These are phyloP conservation scores for Scedosporium minutisporum DNA, from an alignment of 2,329 filamentous ascomycete species.

Conservation along the genomic window DNA sequence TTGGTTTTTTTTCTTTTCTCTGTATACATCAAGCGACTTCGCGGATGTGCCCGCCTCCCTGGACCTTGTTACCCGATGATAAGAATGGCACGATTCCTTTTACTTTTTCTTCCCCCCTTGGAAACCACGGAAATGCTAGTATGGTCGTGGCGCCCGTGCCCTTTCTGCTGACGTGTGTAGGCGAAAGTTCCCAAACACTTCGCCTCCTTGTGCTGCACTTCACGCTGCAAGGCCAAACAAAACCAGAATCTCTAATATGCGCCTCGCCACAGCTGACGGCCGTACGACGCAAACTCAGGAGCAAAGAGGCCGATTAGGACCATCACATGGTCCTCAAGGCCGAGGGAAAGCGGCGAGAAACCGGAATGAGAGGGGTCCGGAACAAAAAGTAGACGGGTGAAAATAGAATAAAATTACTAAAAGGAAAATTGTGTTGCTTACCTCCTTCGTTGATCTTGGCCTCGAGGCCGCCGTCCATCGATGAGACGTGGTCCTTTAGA, in stretches of 20 bases:
- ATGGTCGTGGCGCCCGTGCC: too few relatives aligned
- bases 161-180: too few relatives aligned
- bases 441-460: conserved; percentile 89
- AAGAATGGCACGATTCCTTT: too few relatives aligned
- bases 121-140: too few relatives aligned
- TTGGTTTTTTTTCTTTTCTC: background rate
- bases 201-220: too few relatives aligned
- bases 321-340: background rate
- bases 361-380: background rate
- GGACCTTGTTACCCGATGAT: too few relatives aligned
- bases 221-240: background rate
- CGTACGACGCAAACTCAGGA: background rate
- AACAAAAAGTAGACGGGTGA: background rate
- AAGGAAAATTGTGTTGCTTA: conserved; percentile 31
- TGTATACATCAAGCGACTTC: background rate
- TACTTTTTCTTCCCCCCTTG: too few relatives aligned
- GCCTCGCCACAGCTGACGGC: background rate
- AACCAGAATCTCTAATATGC: background rate
- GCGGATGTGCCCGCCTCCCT: background rate
- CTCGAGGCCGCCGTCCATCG: conserved; percentile 83
- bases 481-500: conserved; percentile 78
- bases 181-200: too few relatives aligned
- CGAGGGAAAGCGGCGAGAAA: background rate
- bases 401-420: conserved; percentile 15
- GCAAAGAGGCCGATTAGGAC: background rate